Base-by-base conservation (phyloP, 768 basidiomycete genomes). In the Thelephora ganbajun region DNA sequence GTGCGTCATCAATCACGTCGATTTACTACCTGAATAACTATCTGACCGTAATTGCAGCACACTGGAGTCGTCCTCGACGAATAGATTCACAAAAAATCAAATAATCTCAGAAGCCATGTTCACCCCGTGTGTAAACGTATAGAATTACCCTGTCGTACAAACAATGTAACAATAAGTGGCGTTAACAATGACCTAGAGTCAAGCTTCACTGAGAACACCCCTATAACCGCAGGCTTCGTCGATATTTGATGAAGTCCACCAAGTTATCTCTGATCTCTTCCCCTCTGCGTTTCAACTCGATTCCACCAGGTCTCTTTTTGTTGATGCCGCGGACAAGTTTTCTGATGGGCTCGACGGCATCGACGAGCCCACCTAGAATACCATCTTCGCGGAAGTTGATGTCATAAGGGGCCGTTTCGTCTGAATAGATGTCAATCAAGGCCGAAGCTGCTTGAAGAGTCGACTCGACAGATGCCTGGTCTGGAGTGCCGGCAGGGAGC, bases 351-450 rank as follows among this genome's bases (percentile, higher is more conserved):
- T 80, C 81, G 9, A 83, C 68, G 45, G 76, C 73, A n/a, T 66
- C 70, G 12, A 63, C 65, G 5, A 91, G 71, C 45, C 64, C 66
- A 14, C 69, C 69, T 0, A 83, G 63, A 57, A 73, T 85, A 12
- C 64, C 59, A 0, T 76, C 76, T 48, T 79, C 66, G 37, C 77
- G 72, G 68, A 91, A 92, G 60, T 88, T 88, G 49, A 77, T 58
- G 59, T 97, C 92, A 58, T 86, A 91, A 0, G 81, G 72, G 47
- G 77, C 61, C 6, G 63, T 71, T 63, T 97, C 92, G 64, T 97
- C 92, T 3, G 91, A 88, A 61, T 85, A 97, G 45, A 94, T 88
- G 59, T 96, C 92, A 49, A 96, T 86, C 41, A 96, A 67, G 20
- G 85, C 85, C 12, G 91, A 89, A 7, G 75, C 69, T 1, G 78